Evolutionary conservation across 345 rosid species (phyloP).

Genomic region (Microcos paniculata): DNA sequence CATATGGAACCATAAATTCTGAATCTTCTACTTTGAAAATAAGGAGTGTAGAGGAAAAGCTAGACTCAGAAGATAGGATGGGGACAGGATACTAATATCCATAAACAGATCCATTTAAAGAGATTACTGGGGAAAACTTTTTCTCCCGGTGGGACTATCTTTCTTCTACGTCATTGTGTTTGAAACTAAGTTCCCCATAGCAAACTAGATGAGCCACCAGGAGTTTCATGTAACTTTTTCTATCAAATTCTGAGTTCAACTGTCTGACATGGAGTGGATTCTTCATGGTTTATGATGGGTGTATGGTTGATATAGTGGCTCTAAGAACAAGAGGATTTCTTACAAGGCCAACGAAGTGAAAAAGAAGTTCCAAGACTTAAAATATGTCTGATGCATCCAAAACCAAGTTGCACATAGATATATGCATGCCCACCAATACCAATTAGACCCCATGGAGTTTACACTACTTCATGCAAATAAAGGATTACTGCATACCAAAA

Average conservation of each 20-base stretch:
- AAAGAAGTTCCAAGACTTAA: background rate
- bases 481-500: background rate
- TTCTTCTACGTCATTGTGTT: background rate
- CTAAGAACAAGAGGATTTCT: background rate
- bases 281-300: background rate
- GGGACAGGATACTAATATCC: background rate
- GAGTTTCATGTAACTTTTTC: background rate
- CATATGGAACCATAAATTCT: background rate
- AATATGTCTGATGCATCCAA: constrained; percentile 4
- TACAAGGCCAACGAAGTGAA: background rate
- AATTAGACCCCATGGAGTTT: background rate
- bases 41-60: background rate
- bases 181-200: background rate
- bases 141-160: background rate
- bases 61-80: background rate
- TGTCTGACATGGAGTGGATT: background rate
- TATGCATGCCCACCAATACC: background rate
- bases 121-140: background rate
- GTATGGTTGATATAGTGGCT: background rate
- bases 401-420: background rate
- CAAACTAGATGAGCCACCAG: background rate
- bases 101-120: background rate
- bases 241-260: background rate
- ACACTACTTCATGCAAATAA: constrained; percentile 2
- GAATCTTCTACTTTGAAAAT: background rate